Evolutionary conservation across 139 green algal genomes (phyloP), one percentile per base, ranked within the genome.

Genomic region (Chlorella sp.): DNA sequence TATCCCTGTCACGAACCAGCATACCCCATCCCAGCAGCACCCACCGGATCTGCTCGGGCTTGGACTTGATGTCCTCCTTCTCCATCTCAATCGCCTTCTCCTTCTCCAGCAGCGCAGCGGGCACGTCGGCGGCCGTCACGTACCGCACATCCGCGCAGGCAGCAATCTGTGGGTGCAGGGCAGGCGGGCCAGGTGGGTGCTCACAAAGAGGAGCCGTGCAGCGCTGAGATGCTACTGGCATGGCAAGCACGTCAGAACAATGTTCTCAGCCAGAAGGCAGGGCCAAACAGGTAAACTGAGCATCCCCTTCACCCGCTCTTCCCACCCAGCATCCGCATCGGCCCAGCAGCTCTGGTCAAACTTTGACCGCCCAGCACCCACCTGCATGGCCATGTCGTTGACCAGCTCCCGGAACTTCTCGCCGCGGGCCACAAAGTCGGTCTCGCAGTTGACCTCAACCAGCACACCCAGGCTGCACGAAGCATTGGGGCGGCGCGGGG

Each of bases 361-460:
- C n/a, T n/a, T n/a, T n/a, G n/a, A n/a, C n/a, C n/a, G n/a, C n/a
- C n/a, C 44, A 51, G 34, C 76, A 36, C 78, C 6, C 80, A 90
- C 86, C 88, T 95, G 93, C 93, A 97, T 96, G 38, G 94, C 93
- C 51, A 98, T 76, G 79, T 98, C 95, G 57, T 88, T 71, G 1
- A 94, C 95, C 80, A 99, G 94, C 88, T 95, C 87, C 79, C 95
- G 91, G 94, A 99, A 99, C 73, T 91, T 93, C 72, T 98, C 95
- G 17, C 90, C 91, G 0, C 94, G 92, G 0, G 97, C 96, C 62
- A 99, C 97, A 87, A 99, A 99, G 91, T 99, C 97, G 23, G 97
- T 99, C 92, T 99, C 97, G 90, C 97, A 99, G 95, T 99, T 99
- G 15, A 98, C 92, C 78, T 94, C 91, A 21, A 93, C 76, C 82